Evolutionary conservation across 1,139 yeast genomes (phyloP).

Genomic region (Pichia sp.): DNA sequence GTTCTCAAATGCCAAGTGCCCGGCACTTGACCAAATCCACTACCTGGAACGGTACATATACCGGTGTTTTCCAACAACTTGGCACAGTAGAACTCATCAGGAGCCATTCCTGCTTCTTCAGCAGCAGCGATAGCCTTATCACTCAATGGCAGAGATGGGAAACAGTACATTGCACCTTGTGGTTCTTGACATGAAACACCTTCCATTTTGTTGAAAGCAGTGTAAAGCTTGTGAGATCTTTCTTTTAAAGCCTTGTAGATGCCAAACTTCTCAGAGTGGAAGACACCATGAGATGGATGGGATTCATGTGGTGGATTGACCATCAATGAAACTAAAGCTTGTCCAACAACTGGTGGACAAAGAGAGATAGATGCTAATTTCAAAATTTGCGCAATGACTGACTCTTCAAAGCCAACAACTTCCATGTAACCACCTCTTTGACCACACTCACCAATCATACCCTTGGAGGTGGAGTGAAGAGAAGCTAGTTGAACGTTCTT

Average conservation of each 20-base stretch:
- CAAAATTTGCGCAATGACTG: conserved; percentile 61
- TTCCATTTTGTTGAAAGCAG: conserved; percentile 68
- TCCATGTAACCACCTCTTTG: conserved; percentile 99
- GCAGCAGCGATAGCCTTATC: conserved; percentile 59
- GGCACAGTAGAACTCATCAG: conserved; percentile 86
- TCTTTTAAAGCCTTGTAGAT: conserved; percentile 56
- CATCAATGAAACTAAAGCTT: conserved; percentile 87
- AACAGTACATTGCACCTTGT: conserved; percentile 95
- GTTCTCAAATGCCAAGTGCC: conserved; percentile 92
- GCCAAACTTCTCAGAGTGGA: conserved; percentile 49
- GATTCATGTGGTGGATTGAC: conserved; percentile 81
- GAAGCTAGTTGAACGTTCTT: conserved; percentile 83
- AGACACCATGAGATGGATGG: conserved; percentile 65
- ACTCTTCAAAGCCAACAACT: conserved; percentile 67
- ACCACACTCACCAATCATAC: conserved; percentile 97
- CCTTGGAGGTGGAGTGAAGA: conserved; percentile 92
- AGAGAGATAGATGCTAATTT: conserved; percentile 85
- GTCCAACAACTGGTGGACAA: conserved; percentile 94
- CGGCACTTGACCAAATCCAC: conserved; percentile 89
- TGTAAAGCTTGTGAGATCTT: conserved; percentile 58
- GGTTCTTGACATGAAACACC: conserved; percentile 84
- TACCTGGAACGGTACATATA: conserved; percentile 95
- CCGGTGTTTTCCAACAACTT: conserved; percentile 84
- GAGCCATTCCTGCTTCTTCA: conserved; percentile 41
- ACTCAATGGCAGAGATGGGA: conserved; percentile 69